Conservation (phyloP, 2,329 filamentous ascomycete genomes). For the Thielaviopsis euricoi region DNA sequence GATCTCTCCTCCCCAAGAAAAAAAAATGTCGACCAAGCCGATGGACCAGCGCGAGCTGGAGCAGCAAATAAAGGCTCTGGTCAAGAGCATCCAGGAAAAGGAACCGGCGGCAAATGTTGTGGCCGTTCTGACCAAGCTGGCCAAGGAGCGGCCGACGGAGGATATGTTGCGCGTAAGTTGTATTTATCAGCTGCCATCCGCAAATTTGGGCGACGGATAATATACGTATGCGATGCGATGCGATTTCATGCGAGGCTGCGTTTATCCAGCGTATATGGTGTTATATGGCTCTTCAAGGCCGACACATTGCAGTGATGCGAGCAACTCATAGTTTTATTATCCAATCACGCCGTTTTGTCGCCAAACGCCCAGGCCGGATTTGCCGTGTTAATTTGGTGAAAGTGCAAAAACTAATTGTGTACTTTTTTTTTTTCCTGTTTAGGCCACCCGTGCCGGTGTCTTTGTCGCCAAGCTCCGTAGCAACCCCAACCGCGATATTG, state of each 20-base stretch:
- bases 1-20: too few species aligned
- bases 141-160: constrained; percentile 74
- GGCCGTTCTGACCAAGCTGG: constrained; percentile 58
- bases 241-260: not conserved
- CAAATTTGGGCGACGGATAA: not conserved
- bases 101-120: constrained; percentile 59
- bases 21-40: constrained; percentile 10
- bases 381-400: not conserved
- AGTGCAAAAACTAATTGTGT: not conserved
- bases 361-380: not conserved
- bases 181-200: not conserved
- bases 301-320: not conserved
- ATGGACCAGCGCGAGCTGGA: constrained; percentile 78
- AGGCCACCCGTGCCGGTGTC: constrained; percentile 81
- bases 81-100: constrained; percentile 59
- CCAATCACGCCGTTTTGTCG: too few species aligned
- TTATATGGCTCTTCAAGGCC: not conserved
- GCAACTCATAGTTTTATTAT: not conserved
- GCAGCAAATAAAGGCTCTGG: constrained; percentile 59
- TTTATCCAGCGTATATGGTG: not conserved
- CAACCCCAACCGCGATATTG: constrained; percentile 69
- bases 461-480: constrained; percentile 66
- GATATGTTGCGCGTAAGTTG: constrained; percentile 62
- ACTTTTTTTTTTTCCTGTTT: not conserved
- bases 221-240: not conserved